phyloP scores from a whole-genome alignment of 495 filamentous ascomycete genomes.

The Pseudevernia furfuracea region DNA sequence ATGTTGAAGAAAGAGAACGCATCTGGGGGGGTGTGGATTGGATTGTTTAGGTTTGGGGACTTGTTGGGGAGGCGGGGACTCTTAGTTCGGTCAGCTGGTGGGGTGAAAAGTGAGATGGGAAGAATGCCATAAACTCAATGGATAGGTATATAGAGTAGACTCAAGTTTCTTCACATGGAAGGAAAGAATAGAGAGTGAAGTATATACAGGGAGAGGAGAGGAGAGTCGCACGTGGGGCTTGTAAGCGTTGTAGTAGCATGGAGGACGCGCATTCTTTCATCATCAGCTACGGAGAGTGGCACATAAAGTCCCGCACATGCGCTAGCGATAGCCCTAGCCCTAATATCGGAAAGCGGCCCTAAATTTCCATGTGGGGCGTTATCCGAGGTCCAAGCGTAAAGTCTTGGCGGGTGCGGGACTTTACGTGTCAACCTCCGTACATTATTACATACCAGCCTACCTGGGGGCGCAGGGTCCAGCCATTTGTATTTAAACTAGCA shows the following conservation, averaged over 20 bases:
- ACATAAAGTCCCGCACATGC: no score
- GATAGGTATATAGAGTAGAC: background rate
- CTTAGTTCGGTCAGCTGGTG: background rate
- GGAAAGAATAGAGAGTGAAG: background rate
- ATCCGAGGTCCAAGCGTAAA: no score
- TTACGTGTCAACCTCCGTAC: no score
- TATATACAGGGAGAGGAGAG: background rate
- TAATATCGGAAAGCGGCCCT: no score
- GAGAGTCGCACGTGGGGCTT: background rate
- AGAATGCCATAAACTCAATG: background rate
- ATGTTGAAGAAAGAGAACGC: conserved; percentile 12
- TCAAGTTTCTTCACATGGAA: no score
- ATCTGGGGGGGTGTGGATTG: conserved; percentile 3
- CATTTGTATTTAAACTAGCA: background rate
- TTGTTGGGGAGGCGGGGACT: background rate
- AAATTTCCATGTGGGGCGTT: no score
- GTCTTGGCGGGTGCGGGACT: no score
- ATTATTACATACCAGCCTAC: no score
- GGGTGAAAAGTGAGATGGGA: background rate
- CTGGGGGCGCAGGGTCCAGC: background rate
- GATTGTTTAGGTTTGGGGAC: background rate
- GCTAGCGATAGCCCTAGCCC: no score
- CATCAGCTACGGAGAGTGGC: background rate
- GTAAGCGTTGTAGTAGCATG: background rate
- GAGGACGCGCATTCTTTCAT: background rate